Percentiles rank a stretch among this genome's conserved stretches.
Evolutionary conservation across 164 flowering plant species (phyloP).

Genomic region (Paratinospora sagittata): DNA sequence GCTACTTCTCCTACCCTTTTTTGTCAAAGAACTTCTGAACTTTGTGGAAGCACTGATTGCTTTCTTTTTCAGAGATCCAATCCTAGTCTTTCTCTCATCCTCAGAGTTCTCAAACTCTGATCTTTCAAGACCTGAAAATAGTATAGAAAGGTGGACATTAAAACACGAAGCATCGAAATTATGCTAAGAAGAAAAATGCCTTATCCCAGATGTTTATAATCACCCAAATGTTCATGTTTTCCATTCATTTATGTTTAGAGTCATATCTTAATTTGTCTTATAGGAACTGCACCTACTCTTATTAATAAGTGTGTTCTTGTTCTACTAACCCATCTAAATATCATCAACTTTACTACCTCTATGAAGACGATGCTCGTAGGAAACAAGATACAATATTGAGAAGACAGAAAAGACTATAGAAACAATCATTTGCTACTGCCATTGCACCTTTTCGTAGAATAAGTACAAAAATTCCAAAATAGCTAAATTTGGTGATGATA

Average conservation of each 20-base stretch:
- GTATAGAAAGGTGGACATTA: not conserved
- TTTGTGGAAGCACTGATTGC: slow-evolving; percentile 76
- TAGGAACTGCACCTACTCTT: not conserved
- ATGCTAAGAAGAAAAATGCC: not conserved
- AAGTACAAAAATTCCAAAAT: no score
- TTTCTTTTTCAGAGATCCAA: slow-evolving; percentile 66
- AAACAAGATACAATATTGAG: not conserved
- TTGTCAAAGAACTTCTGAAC: slow-evolving; percentile 66
- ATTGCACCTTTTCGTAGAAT: not conserved
- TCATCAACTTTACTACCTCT: not conserved
- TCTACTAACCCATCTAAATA: not conserved
- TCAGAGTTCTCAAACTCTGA: slow-evolving; percentile 49
- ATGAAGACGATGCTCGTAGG: not conserved
- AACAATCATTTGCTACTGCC: not conserved
- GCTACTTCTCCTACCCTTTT: slow-evolving; percentile 58
- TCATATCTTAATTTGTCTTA: not conserved
- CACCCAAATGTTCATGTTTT: not conserved
- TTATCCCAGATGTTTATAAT: not conserved
- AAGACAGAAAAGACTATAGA: not conserved
- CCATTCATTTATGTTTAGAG: not conserved
- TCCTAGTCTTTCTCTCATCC: slow-evolving; percentile 68
- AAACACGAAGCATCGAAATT: not conserved
- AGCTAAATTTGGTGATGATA: no score
- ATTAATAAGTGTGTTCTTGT: not conserved
- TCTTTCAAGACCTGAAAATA: slow-evolving; percentile 34